Percentiles rank a stretch among this genome's conserved stretches.
phyloP scores from a whole-genome alignment of 2,329 filamentous ascomycete species.

The Diatrype stigma region DNA sequence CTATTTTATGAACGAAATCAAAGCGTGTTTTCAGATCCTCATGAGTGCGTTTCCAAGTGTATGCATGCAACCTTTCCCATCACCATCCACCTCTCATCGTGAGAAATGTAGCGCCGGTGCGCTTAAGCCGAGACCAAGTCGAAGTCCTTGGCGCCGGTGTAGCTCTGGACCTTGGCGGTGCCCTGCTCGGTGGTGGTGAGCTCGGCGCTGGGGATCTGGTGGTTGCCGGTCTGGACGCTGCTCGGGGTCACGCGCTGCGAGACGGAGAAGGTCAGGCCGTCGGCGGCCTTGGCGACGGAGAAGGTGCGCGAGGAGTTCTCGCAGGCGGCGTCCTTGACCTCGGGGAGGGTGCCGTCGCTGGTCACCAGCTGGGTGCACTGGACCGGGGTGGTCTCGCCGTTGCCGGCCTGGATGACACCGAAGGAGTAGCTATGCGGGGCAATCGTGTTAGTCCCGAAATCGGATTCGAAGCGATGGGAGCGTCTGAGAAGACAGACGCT shows the following conservation, averaged over 20 bases:
- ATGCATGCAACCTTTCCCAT: too few species aligned
- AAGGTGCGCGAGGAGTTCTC: constrained; percentile 26
- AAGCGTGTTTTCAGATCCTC: too few species aligned
- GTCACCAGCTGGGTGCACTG: constrained; percentile 17
- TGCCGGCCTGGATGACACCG: constrained; percentile 14
- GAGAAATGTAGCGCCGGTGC: too few species aligned
- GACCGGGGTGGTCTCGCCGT: constrained; percentile 22
- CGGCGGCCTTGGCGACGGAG: constrained; percentile 15
- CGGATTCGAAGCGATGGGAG: too few species aligned
- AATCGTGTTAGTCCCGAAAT: neutral
- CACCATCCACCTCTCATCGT: too few species aligned
- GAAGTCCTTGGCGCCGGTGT: constrained; percentile 23
- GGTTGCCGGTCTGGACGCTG: constrained; percentile 20
- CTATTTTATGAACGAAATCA: too few species aligned
- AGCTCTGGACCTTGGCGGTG: constrained; percentile 25
- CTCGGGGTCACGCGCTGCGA: constrained; percentile 22
- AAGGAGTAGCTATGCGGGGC: constrained; percentile 12
- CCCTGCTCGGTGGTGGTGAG: constrained; percentile 16
- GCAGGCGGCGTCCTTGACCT: constrained; percentile 25
- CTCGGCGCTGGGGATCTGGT: constrained; percentile 23
- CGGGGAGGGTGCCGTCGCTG: constrained; percentile 22
- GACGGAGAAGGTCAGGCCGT: constrained; percentile 24
- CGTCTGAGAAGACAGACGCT: neutral
- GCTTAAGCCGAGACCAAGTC: constrained; percentile 9
- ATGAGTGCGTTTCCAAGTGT: too few species aligned